Evolutionary conservation across 169 alveolate species (phyloP), one percentile per base, ranked within the genome.

Genomic region (Theileria sp.): DNA sequence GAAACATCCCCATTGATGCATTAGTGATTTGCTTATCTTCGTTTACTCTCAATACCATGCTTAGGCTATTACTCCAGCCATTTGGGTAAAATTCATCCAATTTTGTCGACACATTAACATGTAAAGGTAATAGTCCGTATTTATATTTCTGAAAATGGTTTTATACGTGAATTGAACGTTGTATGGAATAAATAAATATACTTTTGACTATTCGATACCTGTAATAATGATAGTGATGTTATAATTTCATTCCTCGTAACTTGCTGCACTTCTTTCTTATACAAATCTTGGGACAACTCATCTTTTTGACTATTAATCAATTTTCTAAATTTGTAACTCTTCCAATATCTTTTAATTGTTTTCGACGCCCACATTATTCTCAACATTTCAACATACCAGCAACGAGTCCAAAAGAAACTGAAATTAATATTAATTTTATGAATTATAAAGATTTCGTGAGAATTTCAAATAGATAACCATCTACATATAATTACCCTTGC

Each of bases 51-150:
- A 75, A n/a, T 36, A 64, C 26, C 64, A 36, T 26, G 4, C 25
- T n/a, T 1, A 83, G 65, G 23, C 44, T 38, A 21, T 78, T 76
- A n/a, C 78, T 73, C 89, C 89, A 83, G 26, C 89, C 89, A 54
- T 38, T 75, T 23, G 83, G 78, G 79, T 83, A 83, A 13, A 25
- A 77, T 19, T 44, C 65, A 44, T 78, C 78, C 61, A 74, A 65
- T 44, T 76, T 77, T 1, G 82, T n/a, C 50, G 80, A 68, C 25
- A 83, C 86, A 58, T 83, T 66, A 9, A 83, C 75, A 26, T 83
- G 89, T n/a, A 83, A 66, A 0, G 89, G 89, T 38, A 77, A 50
- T 34, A 36, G 62, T 0, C 75, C 68, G 6, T 15, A 21, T 15
- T 36, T 44, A 19, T 21, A 74, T 13, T 13, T 69, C 77, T 69